Evolutionary conservation across 2,329 filamentous ascomycete species (phyloP).

Genomic region (Apiospora aurea): DNA sequence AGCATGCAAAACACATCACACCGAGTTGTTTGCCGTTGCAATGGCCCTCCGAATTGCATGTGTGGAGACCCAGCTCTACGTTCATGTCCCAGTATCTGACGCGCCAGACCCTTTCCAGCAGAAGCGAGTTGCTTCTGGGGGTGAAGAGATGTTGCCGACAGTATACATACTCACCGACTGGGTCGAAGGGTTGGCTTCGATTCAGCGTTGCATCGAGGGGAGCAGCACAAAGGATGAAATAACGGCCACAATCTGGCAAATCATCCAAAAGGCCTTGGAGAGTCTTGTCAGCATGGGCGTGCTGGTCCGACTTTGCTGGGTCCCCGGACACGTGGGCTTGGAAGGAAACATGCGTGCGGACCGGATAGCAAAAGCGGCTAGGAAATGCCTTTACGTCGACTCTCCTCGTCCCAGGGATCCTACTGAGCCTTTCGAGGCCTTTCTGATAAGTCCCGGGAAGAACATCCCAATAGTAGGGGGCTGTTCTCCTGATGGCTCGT

Average conservation of each 20-base stretch:
- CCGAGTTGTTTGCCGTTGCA: conserved; percentile 2
- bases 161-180: conserved; percentile 5
- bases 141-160: not conserved
- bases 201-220: not conserved
- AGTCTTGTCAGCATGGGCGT: not conserved
- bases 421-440: not conserved
- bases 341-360: not conserved
- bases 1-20: not conserved
- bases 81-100: not conserved
- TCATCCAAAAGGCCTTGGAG: not conserved
- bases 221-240: not conserved
- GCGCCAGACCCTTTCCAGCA: not conserved
- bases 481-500: not conserved
- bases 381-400: not conserved
- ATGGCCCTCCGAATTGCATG: not conserved
- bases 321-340: not conserved
- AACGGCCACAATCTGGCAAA: not conserved
- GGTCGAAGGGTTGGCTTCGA: not conserved
- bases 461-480: not conserved
- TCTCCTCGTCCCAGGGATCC: not conserved
- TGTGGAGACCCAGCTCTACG: not conserved
- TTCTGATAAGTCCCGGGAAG: not conserved
- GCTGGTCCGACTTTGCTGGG: not conserved
- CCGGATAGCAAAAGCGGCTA: not conserved
- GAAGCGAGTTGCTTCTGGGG: not conserved